Evolutionary conservation across 768 basidiomycete genomes (phyloP).

Genomic region (Suillus variegatus): DNA sequence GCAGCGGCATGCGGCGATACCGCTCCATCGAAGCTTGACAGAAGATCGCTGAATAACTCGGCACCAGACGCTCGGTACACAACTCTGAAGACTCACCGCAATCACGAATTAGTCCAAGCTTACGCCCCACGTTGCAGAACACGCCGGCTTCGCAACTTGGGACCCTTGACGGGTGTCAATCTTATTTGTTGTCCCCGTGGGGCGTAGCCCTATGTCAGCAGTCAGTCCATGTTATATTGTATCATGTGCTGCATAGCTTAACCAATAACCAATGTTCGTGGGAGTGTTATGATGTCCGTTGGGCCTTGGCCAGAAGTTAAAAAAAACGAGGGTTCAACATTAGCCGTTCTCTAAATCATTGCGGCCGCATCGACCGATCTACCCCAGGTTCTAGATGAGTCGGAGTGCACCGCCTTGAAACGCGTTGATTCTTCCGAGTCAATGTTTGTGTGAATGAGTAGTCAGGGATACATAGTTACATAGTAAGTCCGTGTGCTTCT

Average conservation of each 20-base stretch:
- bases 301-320: background rate
- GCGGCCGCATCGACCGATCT: background rate
- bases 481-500: background rate
- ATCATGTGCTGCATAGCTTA: background rate
- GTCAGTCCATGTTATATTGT: background rate
- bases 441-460: background rate
- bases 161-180: background rate
- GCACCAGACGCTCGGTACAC: background rate
- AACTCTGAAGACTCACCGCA: background rate
- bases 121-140: background rate
- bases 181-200: background rate
- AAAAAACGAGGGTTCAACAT: background rate
- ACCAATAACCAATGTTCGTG: background rate
- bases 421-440: background rate
- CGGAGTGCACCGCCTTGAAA: background rate
- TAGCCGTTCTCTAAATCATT: background rate
- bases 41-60: background rate
- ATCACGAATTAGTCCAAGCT: background rate
- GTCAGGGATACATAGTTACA: background rate
- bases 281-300: background rate
- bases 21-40: background rate
- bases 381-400: constrained; percentile 3
- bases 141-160: background rate
- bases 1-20: background rate
- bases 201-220: background rate